These are phyloP conservation scores for Alternaria triticimaculans DNA, from an alignment of 2,329 filamentous ascomycete species.

Conservation along the genomic window DNA sequence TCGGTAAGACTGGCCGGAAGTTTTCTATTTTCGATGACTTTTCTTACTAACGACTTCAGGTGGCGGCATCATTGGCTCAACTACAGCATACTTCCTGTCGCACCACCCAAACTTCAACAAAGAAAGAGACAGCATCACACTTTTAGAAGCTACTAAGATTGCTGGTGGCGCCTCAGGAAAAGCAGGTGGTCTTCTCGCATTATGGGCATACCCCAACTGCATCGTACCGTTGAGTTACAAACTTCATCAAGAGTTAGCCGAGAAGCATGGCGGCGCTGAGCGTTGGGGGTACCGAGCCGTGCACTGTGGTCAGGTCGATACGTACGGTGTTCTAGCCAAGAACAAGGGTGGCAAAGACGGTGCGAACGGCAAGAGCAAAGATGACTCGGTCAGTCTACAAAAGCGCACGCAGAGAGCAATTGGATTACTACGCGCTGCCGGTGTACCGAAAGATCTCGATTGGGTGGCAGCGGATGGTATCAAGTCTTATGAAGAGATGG, in stretches of 20 bases:
- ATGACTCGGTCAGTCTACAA: constrained; percentile 59
- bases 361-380: constrained; percentile 41
- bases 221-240: constrained; percentile 86
- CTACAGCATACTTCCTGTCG: constrained; percentile 89
- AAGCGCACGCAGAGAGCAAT: constrained; percentile 61
- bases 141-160: constrained; percentile 84
- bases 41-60: constrained; percentile 57
- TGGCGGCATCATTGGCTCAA: constrained; percentile 91
- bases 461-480: constrained; percentile 78
- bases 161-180: constrained; percentile 95
- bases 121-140: constrained; percentile 75
- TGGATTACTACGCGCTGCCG: constrained; percentile 61
- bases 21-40: not conserved
- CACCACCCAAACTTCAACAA: constrained; percentile 83
- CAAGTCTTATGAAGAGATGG: constrained; percentile 81
- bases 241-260: constrained; percentile 83
- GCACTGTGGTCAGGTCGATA: constrained; percentile 72
- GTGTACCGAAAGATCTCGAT: constrained; percentile 78
- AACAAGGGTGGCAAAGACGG: constrained; percentile 30
- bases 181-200: constrained; percentile 85
- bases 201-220: constrained; percentile 88
- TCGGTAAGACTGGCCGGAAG: constrained; percentile 30
- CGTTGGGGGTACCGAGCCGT: constrained; percentile 87
- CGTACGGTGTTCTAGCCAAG: constrained; percentile 51
- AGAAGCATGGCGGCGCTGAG: constrained; percentile 77